Conservation (phyloP, 495 filamentous ascomycete species). For the Coniosporium apollinis region DNA sequence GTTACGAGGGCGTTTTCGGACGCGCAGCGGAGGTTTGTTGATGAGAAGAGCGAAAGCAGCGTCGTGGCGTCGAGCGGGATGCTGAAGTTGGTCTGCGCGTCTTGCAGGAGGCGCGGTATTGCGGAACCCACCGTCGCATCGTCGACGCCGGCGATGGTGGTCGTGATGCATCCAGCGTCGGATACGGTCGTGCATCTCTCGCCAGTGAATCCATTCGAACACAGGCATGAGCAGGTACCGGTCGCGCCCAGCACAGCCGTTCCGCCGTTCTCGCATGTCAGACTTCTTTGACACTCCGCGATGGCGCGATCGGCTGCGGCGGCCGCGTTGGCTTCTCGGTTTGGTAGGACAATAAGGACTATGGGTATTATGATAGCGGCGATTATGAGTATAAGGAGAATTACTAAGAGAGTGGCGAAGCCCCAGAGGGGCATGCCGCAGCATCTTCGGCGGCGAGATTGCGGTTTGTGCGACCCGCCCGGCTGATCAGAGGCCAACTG, state of each 20-base stretch:
- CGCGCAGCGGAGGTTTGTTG: slow-evolving; percentile 54
- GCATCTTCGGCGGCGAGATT: slow-evolving; percentile 30
- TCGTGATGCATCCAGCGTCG: slow-evolving; percentile 55
- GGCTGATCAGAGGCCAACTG: slow-evolving; percentile 5
- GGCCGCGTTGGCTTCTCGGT: slow-evolving; percentile 28
- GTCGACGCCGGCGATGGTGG: slow-evolving; percentile 30
- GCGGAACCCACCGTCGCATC: slow-evolving; percentile 69
- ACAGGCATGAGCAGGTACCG: slow-evolving; percentile 66
- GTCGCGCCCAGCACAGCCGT: slow-evolving; percentile 44
- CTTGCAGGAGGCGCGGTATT: slow-evolving; percentile 53
- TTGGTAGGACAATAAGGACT: slow-evolving; percentile 57
- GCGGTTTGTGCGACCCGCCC: slow-evolving; percentile 5
- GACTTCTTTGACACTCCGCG: slow-evolving; percentile 12
- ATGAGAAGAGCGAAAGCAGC: slow-evolving; percentile 61
- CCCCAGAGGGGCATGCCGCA: slow-evolving; percentile 77
- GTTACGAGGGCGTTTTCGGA: slow-evolving; percentile 75
- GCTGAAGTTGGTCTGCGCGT: slow-evolving; percentile 50
- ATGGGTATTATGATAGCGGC: slow-evolving; percentile 79
- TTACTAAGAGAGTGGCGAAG: slow-evolving; percentile 51
- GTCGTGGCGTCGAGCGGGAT: slow-evolving; percentile 49
- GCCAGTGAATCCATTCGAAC: slow-evolving; percentile 75
- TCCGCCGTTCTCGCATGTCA: slow-evolving; percentile 65
- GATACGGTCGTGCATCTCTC: slow-evolving; percentile 43
- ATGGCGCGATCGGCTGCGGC: slow-evolving; percentile 19
- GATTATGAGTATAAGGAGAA: slow-evolving; percentile 60